Percentiles rank a stretch among this genome's conserved stretches.
phyloP scores from a whole-genome alignment of 2,329 filamentous ascomycete species.

The Alternaria arborescens region DNA sequence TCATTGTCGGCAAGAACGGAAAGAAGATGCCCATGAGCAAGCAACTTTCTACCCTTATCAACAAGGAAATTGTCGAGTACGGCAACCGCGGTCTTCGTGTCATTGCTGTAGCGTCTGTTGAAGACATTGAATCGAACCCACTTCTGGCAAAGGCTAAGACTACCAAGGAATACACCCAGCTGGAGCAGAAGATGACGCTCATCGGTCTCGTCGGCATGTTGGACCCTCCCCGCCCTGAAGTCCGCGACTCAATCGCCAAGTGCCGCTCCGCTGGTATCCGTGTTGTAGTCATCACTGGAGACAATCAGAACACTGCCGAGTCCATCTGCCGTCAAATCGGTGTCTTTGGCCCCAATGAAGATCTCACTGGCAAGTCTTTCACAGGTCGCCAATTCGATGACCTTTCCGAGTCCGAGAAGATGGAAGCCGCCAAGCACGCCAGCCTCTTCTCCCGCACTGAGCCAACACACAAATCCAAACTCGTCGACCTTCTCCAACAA shows the following conservation, averaged over 20 bases:
- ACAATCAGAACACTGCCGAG: conserved; percentile 97
- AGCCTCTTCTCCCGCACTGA: conserved; percentile 97
- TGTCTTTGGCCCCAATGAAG: conserved; percentile 82
- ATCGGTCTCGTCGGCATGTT: conserved; percentile 95
- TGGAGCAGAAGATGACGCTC: conserved; percentile 94
- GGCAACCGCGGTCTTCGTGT: conserved; percentile 93
- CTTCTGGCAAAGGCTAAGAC: conserved; percentile 79
- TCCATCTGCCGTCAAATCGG: conserved; percentile 98
- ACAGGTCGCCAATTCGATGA: conserved; percentile 95
- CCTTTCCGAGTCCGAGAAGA: conserved; percentile 78
- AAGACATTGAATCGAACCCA: conserved; percentile 75
- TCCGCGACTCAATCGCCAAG: conserved; percentile 82
- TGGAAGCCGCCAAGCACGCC: conserved; percentile 83
- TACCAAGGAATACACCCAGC: conserved; percentile 80
- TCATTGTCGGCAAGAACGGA: conserved; percentile 78
- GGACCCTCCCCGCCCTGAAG: conserved; percentile 93
- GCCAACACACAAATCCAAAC: conserved; percentile 94
- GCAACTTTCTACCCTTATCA: conserved; percentile 73
- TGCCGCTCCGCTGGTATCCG: conserved; percentile 94
- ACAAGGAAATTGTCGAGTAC: conserved; percentile 85
- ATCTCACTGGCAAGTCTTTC: conserved; percentile 89
- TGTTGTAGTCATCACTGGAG: conserved; percentile 96
- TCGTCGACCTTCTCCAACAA: conserved; percentile 94
- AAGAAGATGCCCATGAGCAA: conserved; percentile 76
- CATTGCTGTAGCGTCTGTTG: conserved; percentile 87